Evolutionary conservation across 148 eudicot genomes (phyloP).

Genomic region (Camellia sinensis): DNA sequence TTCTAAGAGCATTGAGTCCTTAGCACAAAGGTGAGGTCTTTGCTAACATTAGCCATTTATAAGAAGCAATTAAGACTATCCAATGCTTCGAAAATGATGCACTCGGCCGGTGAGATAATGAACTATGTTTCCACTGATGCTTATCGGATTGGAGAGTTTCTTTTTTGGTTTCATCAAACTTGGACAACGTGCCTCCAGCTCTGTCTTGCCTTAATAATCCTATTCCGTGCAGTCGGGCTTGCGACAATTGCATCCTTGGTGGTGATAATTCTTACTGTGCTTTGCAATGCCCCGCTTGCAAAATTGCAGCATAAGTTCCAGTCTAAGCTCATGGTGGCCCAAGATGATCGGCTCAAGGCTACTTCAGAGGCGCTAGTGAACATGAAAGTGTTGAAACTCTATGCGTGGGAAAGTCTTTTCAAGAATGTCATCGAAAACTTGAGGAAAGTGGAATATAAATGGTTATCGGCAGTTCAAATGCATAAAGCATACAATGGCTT

Average conservation of each 20-base stretch:
- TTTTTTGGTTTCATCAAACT: slow-evolving; percentile 77
- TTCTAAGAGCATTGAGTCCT: slow-evolving; percentile 58
- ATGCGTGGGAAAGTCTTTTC: slow-evolving; percentile 88
- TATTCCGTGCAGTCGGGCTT: slow-evolving; percentile 56
- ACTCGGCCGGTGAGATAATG: slow-evolving; percentile 81
- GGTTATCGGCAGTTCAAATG: slow-evolving; percentile 66
- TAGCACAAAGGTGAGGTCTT: slow-evolving; percentile 72
- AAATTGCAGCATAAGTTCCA: slow-evolving; percentile 69
- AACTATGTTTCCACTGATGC: slow-evolving; percentile 86
- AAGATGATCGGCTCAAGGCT: slow-evolving; percentile 68
- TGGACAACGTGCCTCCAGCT: slow-evolving; percentile 84
- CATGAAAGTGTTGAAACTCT: slow-evolving; percentile 82
- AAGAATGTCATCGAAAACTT: slow-evolving; percentile 53
- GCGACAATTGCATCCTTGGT: slow-evolving; percentile 62
- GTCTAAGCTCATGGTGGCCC: slow-evolving; percentile 63
- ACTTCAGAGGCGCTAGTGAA: slow-evolving; percentile 66
- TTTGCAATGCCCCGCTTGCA: slow-evolving; percentile 72
- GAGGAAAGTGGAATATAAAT: slow-evolving; percentile 57
- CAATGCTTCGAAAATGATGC: slow-evolving; percentile 59
- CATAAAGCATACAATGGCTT: slow-evolving; percentile 60
- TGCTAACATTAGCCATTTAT: slow-evolving; percentile 75
- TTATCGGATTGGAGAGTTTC: slow-evolving; percentile 82
- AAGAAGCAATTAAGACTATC: slow-evolving; percentile 70
- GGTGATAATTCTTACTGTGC: slow-evolving; percentile 57
- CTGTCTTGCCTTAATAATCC: slow-evolving; percentile 57